Evolutionary conservation across 1,284 basidiomycete genomes (phyloP).

Genomic region (Cerioporus squamosus): DNA sequence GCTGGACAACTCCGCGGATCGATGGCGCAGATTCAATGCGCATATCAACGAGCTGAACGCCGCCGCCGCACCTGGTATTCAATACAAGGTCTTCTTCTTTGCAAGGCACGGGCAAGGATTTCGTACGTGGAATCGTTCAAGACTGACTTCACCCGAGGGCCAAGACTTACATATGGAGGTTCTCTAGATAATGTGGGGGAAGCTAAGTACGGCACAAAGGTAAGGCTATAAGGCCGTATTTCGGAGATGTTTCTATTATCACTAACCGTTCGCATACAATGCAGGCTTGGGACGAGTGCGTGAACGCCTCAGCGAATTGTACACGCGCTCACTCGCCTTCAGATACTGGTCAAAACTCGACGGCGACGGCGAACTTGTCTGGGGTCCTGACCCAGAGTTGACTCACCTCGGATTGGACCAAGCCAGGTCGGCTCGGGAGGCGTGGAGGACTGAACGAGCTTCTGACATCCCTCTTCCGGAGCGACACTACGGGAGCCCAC

Average conservation of each 20-base stretch:
- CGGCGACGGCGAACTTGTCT: constrained; percentile 72
- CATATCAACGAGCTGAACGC: constrained; percentile 51
- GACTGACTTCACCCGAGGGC: constrained; percentile 2
- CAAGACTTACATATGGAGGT: not conserved
- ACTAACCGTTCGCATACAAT: not conserved
- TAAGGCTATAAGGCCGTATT: constrained; percentile 27
- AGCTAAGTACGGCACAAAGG: constrained; percentile 68
- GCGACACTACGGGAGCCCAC: constrained; percentile 71
- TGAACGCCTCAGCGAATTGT: not conserved
- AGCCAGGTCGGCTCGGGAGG: constrained; percentile 55
- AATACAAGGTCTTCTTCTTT: constrained; percentile 69
- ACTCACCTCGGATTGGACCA: constrained; percentile 71
- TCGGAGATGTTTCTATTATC: not conserved
- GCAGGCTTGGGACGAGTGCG: constrained; percentile 62
- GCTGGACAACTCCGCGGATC: constrained; percentile 48
- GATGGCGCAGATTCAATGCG: constrained; percentile 57
- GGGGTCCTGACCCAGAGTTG: constrained; percentile 85
- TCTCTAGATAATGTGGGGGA: constrained; percentile 75
- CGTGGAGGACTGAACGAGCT: constrained; percentile 63
- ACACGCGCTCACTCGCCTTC: not conserved
- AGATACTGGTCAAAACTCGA: constrained; percentile 65
- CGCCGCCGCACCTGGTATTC: constrained; percentile 40
- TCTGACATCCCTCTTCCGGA: constrained; percentile 63
- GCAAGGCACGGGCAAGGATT: constrained; percentile 77
- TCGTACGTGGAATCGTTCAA: constrained; percentile 45